Percentiles rank a stretch among this genome's conserved stretches.
Conservation (phyloP, 1,284 basidiomycete genomes). For the Sparassis latifolia region DNA sequence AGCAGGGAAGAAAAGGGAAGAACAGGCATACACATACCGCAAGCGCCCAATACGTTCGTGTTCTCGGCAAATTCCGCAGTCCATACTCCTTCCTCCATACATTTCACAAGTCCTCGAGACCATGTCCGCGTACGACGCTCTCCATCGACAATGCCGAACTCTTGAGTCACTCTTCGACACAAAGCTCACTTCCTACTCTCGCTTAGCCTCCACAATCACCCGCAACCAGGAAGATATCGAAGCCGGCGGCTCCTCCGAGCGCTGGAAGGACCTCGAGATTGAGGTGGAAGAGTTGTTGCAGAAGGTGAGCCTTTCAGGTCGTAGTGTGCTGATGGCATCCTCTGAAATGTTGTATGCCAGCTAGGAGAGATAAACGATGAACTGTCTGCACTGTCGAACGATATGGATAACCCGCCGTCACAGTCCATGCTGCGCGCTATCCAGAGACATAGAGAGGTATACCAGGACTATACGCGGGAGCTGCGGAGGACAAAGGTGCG, state of each 20-base stretch:
- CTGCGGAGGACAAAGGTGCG: slow-evolving; percentile 75
- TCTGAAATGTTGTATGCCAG: slow-evolving; percentile 32
- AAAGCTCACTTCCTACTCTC: slow-evolving; percentile 86
- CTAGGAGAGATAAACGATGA: slow-evolving; percentile 80
- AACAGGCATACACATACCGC: too few species aligned
- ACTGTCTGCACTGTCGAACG: slow-evolving; percentile 60
- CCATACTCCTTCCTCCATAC: too few species aligned
- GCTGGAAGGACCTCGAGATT: slow-evolving; percentile 75
- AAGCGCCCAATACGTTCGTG: too few species aligned
- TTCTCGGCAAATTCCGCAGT: too few species aligned
- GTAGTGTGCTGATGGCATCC: too few species aligned
- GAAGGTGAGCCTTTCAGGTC: slow-evolving; percentile 50
- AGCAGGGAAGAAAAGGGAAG: too few species aligned
- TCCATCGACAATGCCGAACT: slow-evolving; percentile 84
- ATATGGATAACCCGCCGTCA: slow-evolving; percentile 71
- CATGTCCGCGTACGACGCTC: slow-evolving; percentile 72
- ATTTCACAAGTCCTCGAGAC: too few species aligned
- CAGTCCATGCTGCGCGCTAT: slow-evolving; percentile 85
- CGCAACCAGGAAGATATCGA: slow-evolving; percentile 60
- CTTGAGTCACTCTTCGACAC: slow-evolving; percentile 88
- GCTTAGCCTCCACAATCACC: slow-evolving; percentile 73
- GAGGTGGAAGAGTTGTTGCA: slow-evolving; percentile 86
- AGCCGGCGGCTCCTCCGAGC: slow-evolving; percentile 59
- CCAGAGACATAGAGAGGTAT: slow-evolving; percentile 86
- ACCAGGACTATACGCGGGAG: slow-evolving; percentile 84